Percentiles rank a stretch among this genome's conserved stretches.
phyloP scores from a whole-genome alignment of 148 eudicot species.

The Camellia sinensis region DNA sequence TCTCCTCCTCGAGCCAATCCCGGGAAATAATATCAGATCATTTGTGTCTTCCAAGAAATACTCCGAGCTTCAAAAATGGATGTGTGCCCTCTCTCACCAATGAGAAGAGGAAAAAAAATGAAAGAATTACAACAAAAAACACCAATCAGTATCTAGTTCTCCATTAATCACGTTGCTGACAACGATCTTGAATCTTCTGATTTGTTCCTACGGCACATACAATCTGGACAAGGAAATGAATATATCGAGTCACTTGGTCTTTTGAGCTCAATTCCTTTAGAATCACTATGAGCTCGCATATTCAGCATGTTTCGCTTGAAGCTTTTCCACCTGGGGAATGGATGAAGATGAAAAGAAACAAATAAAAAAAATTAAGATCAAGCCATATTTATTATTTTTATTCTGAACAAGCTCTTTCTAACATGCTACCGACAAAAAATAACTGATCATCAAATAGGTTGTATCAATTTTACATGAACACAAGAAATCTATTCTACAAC shows the following conservation, averaged over 20 bases:
- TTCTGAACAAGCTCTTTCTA: constrained; percentile 5
- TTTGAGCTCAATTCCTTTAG: constrained; percentile 83
- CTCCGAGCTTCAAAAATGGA: constrained; percentile 35
- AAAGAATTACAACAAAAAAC: constrained; percentile 39
- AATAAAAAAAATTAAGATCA: constrained; percentile 2
- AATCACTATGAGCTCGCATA: constrained; percentile 83
- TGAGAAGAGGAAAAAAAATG: constrained; percentile 52
- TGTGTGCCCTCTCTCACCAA: constrained; percentile 27
- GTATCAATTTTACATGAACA: neutral
- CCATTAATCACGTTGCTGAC: constrained; percentile 43
- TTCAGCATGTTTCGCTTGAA: constrained; percentile 85
- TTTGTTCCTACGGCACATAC: constrained; percentile 82
- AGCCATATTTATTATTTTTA: neutral
- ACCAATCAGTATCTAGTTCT: constrained; percentile 1
- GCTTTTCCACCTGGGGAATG: constrained; percentile 51
- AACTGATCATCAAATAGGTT: neutral
- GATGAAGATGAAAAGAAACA: neutral
- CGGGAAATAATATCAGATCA: constrained; percentile 32
- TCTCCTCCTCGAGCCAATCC: constrained; percentile 22
- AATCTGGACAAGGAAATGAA: constrained; percentile 90
- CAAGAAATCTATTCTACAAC: neutral
- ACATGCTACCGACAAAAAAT: neutral
- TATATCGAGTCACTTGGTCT: constrained; percentile 85
- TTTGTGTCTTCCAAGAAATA: constrained; percentile 24
- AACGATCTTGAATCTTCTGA: constrained; percentile 56